These are phyloP conservation scores for Aspergillus sp. DNA, from an alignment of 2,329 filamentous ascomycete genomes.

Conservation along the genomic window DNA sequence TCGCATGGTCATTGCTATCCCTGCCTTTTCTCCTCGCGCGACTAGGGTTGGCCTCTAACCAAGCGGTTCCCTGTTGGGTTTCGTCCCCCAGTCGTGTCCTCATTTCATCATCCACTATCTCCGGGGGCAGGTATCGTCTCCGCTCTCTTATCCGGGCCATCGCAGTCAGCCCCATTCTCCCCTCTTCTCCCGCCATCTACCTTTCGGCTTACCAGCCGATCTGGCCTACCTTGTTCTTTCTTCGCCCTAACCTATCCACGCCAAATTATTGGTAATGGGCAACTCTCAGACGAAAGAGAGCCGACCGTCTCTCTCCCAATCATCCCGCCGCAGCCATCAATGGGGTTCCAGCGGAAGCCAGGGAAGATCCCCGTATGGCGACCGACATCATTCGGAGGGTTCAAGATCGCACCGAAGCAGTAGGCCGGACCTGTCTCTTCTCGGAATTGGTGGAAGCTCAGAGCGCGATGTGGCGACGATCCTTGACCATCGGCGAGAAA, in stretches of 20 bases:
- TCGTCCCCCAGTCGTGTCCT: conserved; percentile 5
- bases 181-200: conserved; percentile 1
- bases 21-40: conserved; percentile 14
- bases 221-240: conserved; percentile 1
- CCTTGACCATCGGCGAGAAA: conserved; percentile 73
- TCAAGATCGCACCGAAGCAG: conserved; percentile 57
- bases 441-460: conserved; percentile 56
- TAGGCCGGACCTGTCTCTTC: conserved; percentile 63
- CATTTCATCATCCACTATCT: conserved; percentile 16
- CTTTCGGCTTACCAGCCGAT: not conserved
- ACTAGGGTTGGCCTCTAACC: conserved; percentile 4
- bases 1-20: conserved; percentile 19
- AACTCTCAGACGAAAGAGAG: conserved; percentile 54
- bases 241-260: conserved; percentile 11
- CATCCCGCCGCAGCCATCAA: conserved; percentile 37
- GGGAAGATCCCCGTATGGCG: conserved; percentile 36
- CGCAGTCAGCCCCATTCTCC: conserved; percentile 21
- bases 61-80: conserved; percentile 5
- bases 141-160: conserved; percentile 28
- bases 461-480: conserved; percentile 56
- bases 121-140: conserved; percentile 20
- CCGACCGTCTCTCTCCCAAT: conserved; percentile 36
- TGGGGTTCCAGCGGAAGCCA: conserved; percentile 33
- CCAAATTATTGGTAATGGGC: conserved; percentile 41
- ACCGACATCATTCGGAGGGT: conserved; percentile 40